A percentile compares a stretch with the other conserved stretches of the same genome.
Conservation (phyloP, 495 filamentous ascomycete species). For the Xylaria flabelliformis region DNA sequence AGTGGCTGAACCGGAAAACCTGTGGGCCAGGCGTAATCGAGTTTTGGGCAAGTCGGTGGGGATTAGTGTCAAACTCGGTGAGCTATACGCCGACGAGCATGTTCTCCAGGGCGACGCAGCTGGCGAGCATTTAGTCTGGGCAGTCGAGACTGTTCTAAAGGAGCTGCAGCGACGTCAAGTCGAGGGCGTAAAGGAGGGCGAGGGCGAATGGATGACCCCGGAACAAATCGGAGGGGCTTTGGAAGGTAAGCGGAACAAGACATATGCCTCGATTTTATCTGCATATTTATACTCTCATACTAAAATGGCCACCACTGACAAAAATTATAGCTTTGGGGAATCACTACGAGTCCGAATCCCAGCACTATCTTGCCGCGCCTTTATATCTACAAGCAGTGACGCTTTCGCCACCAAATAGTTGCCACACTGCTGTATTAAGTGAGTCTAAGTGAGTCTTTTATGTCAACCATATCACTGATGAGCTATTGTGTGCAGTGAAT, state of each 20-base stretch:
- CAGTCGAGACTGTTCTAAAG: constrained; percentile 78
- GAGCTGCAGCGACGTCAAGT: constrained; percentile 71
- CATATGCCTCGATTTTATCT: constrained; percentile 4
- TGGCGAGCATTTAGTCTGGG: constrained; percentile 76
- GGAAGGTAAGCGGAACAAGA: constrained; percentile 57
- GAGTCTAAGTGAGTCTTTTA: constrained; percentile 35
- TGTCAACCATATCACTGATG: constrained; percentile 1
- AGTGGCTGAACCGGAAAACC: constrained; percentile 40
- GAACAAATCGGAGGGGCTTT: constrained; percentile 75
- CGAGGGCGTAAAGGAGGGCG: constrained; percentile 66
- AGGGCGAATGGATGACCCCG: constrained; percentile 76
- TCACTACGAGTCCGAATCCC: constrained; percentile 70
- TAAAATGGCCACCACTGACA: constrained; percentile 22
- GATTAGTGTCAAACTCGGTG: constrained; percentile 79
- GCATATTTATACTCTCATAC: constrained; percentile 17
- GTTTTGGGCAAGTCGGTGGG: constrained; percentile 74
- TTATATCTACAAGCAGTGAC: constrained; percentile 84
- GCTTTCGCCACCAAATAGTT: constrained; percentile 63
- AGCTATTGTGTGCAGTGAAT: constrained; percentile 59
- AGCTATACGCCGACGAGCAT: constrained; percentile 71
- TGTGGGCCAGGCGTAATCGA: constrained; percentile 69
- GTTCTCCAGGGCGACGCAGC: constrained; percentile 67
- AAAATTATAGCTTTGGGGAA: constrained; percentile 65
- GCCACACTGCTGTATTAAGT: constrained; percentile 75
- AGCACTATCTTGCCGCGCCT: constrained; percentile 82